These are phyloP conservation scores for Solanum commersonii DNA, from an alignment of 257 asterid species.

Conservation along the genomic window DNA sequence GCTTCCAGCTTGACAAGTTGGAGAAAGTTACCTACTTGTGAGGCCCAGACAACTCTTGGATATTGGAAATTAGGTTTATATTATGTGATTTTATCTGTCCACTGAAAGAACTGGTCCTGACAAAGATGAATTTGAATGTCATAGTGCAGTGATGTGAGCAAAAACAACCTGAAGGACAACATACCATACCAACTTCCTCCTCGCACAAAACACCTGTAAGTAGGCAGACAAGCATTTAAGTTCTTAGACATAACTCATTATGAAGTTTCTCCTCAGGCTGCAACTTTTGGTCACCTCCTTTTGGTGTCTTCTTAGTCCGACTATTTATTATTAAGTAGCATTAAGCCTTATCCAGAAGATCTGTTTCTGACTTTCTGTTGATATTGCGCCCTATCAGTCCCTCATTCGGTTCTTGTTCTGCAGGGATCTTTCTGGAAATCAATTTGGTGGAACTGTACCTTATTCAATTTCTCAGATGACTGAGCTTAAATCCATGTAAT, in stretches of 20 bases:
- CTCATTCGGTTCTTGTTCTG: constrained; percentile 1
- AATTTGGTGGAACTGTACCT: constrained; percentile 32
- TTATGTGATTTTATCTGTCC: neutral
- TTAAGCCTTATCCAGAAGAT: neutral
- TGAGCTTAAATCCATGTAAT: constrained; percentile 24
- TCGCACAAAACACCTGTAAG: constrained; percentile 37
- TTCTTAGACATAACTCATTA: neutral
- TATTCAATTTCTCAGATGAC: constrained; percentile 49
- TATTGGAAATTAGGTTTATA: neutral
- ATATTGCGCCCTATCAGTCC: neutral
- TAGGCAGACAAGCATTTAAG: neutral
- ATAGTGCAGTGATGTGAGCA: constrained; percentile 62
- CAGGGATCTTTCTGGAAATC: constrained; percentile 38
- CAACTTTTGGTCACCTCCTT: neutral
- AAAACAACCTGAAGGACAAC: constrained; percentile 42
- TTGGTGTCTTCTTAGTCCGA: neutral
- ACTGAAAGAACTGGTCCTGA: constrained; percentile 9
- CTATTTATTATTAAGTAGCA: neutral
- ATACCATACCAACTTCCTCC: constrained; percentile 66
- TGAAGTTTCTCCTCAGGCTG: neutral
- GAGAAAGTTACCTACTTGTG: constrained; percentile 40
- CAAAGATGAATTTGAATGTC: constrained; percentile 20
- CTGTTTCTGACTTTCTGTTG: neutral
- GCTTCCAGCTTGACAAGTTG: constrained; percentile 39
- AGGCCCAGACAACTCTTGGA: constrained; percentile 23